Conservation (phyloP, 2,329 filamentous ascomycete genomes). For the Neonectria sp. region DNA sequence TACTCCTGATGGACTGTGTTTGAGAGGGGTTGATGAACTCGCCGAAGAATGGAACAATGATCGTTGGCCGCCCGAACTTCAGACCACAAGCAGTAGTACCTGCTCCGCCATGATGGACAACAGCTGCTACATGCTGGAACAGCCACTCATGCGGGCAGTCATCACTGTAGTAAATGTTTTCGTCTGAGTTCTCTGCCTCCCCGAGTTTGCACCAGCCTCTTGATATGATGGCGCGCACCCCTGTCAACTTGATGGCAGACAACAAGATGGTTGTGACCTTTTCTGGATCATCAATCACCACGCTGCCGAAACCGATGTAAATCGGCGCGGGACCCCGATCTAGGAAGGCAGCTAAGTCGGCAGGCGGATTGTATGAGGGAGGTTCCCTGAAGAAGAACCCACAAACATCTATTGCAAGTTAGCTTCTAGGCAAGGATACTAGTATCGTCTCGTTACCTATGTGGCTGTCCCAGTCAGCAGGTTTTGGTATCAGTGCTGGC, state of each 20-base stretch:
- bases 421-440: not conserved
- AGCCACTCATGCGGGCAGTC: slow-evolving; percentile 84
- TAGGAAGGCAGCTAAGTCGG: slow-evolving; percentile 70
- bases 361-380: slow-evolving; percentile 67
- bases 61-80: slow-evolving; percentile 76
- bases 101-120: slow-evolving; percentile 80
- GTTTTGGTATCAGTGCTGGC: slow-evolving; percentile 75
- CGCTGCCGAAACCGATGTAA: slow-evolving; percentile 82
- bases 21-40: slow-evolving; percentile 26
- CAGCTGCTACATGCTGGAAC: slow-evolving; percentile 74
- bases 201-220: slow-evolving; percentile 82
- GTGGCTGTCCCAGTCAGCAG: slow-evolving; percentile 73
- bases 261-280: slow-evolving; percentile 77
- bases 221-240: slow-evolving; percentile 77
- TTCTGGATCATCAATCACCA: slow-evolving; percentile 79
- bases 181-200: slow-evolving; percentile 56
- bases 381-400: slow-evolving; percentile 76
- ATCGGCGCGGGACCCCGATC: slow-evolving; percentile 70
- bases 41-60: slow-evolving; percentile 83
- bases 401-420: slow-evolving; percentile 59
- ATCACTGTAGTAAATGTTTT: slow-evolving; percentile 76
- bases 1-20: rapidly evolving
- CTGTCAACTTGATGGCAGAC: slow-evolving; percentile 73
- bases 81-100: slow-evolving; percentile 81
- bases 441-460: slow-evolving; percentile 58